Conservation (phyloP, 176 grass and related monocot species). For the Elaeis guineensis region DNA sequence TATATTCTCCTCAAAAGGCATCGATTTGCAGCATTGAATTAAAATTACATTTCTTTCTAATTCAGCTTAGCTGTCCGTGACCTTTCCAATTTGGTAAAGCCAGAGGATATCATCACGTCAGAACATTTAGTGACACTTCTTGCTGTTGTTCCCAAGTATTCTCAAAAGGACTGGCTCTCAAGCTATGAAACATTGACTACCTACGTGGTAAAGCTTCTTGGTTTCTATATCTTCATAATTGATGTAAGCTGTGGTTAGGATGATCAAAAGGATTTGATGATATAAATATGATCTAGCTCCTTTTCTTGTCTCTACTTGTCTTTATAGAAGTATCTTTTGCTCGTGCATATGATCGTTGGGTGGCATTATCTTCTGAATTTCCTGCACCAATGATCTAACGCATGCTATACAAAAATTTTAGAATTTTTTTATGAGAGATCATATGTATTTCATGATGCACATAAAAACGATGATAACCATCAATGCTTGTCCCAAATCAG, state of each 20-base stretch:
- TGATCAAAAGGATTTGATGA: neutral
- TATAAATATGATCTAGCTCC: no score
- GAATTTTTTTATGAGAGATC: no score
- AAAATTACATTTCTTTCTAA: neutral
- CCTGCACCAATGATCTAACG: no score
- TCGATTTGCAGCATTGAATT: neutral
- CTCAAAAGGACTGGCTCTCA: conserved; percentile 88
- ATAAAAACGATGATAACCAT: no score
- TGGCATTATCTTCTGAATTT: no score
- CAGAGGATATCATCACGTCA: conserved; percentile 72
- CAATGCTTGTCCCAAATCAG: neutral
- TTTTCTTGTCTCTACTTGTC: neutral
- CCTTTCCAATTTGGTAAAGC: conserved; percentile 78
- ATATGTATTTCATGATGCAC: no score
- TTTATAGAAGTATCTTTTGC: neutral
- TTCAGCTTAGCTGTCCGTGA: conserved; percentile 84
- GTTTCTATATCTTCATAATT: neutral
- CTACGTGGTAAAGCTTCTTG: conserved; percentile 66
- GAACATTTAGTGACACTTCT: conserved; percentile 96
- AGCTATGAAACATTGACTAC: conserved; percentile 76
- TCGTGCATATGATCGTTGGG: no score
- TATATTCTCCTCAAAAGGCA: no score
- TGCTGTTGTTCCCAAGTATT: conserved; percentile 87
- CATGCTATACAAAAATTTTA: no score
- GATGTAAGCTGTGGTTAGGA: neutral